Percentiles rank a stretch among this genome's conserved stretches.
Evolutionary conservation across 2,329 filamentous ascomycete species (phyloP).

Genomic region (Cucurbitaria berberidis): DNA sequence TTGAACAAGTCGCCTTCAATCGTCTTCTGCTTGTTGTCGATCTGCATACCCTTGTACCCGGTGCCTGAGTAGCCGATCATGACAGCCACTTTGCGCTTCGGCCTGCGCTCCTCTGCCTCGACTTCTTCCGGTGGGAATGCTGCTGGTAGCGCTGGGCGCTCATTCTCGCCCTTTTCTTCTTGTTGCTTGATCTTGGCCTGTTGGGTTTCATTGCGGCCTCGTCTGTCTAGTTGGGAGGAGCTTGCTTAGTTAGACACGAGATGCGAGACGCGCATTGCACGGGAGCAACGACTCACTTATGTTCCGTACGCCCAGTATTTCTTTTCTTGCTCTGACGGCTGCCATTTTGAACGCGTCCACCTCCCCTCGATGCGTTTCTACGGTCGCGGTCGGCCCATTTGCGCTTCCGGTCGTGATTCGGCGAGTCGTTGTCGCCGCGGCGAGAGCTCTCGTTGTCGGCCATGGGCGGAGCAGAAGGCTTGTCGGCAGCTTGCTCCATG

Average conservation of each 20-base stretch:
- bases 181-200: slow-evolving; percentile 48
- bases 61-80: slow-evolving; percentile 95
- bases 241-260: slow-evolving; percentile 52
- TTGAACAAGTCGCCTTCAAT: slow-evolving; percentile 96
- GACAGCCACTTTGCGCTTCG: slow-evolving; percentile 96
- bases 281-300: slow-evolving; percentile 60
- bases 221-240: slow-evolving; percentile 55
- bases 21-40: slow-evolving; percentile 77
- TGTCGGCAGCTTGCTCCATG: slow-evolving; percentile 32
- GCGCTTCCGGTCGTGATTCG: slow-evolving; percentile 40
- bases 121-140: slow-evolving; percentile 80
- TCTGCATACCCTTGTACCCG: slow-evolving; percentile 97
- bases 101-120: slow-evolving; percentile 80
- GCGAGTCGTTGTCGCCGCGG: slow-evolving; percentile 28
- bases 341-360: slow-evolving; percentile 46
- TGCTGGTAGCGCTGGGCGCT: slow-evolving; percentile 59
- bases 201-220: slow-evolving; percentile 52
- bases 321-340: slow-evolving; percentile 63
- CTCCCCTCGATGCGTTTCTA: slow-evolving; percentile 36
- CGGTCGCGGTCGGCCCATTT: slow-evolving; percentile 37
- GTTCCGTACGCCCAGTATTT: slow-evolving; percentile 71
- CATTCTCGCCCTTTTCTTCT: slow-evolving; percentile 44
- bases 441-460: slow-evolving; percentile 24
- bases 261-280: slow-evolving; percentile 12
- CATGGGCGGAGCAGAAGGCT: slow-evolving; percentile 30